Base-by-base conservation (phyloP, 192 early-diverging fungal species). In the Mycoemilia scoparia region DNA sequence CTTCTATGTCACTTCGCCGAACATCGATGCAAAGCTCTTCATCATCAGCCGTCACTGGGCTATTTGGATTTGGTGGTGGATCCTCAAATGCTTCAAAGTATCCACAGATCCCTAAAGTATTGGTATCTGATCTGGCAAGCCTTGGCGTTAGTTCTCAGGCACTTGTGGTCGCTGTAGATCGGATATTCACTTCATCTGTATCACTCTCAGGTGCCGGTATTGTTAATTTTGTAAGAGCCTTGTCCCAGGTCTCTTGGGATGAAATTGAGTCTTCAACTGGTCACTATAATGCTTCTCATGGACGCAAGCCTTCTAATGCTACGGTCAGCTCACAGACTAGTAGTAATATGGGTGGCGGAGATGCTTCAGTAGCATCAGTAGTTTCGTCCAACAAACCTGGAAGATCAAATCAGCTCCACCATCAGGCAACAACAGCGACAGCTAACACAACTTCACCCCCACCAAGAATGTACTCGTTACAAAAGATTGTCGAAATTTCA, bases 401-500 rank as follows among this genome's bases (percentile, higher is more conserved):
- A 14, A 33, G 25, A 24, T 13, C 37, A 23, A 39, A n/a, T 22
- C 47, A 36, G 8, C 21, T 16, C 4, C 12, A 3, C 28, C 32
- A 32, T 6, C 32, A 43, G 18, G 24, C 36, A 2, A 27, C 52
- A 3, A 13, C 31, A 6, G 34, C 34, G 4, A 36, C 50, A n/a
- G n/a, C n/a, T n/a, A n/a, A n/a, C n/a, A n/a, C n/a, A n/a, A n/a
- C n/a, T n/a, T n/a, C n/a, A n/a, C n/a, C n/a, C n/a, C 64, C 69
- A 5, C 81, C 85, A 30, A 57, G 89, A 13, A 78, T 87, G 74
- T 96, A 84, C 57, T 78, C 82, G 43, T 58, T 96, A 40, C 87
- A 87, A 46, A 90, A 90, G 44, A 69, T 96, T 34, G 90, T 96
- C 1, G 90, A 96, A 47, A 87, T 96, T 33, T 74, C 84, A 1